Percentiles rank a stretch among this genome's conserved stretches.
phyloP scores from a whole-genome alignment of 805 yeast species.

The Hanseniaspora singularis region DNA sequence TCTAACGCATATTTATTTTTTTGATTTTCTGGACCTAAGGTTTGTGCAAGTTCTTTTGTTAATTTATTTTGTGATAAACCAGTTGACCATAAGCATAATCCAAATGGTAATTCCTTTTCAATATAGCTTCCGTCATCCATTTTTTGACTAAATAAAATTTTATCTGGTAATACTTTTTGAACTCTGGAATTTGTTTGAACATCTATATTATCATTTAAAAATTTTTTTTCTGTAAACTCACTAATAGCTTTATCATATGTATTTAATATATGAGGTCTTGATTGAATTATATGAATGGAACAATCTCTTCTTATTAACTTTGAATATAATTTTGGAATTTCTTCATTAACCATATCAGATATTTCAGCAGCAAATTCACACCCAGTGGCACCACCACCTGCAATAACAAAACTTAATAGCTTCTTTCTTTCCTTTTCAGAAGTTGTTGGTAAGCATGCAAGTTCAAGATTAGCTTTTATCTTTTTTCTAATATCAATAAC shows the following conservation, averaged over 20 bases:
- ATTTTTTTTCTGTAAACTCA: conserved; percentile 52
- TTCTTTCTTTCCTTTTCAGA: conserved; percentile 50
- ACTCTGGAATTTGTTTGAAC: conserved; percentile 55
- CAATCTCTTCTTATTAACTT: conserved; percentile 48
- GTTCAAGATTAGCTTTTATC: conserved; percentile 45
- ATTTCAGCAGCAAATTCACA: conserved; percentile 66
- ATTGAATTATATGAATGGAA: conserved; percentile 57
- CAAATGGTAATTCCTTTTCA: conserved; percentile 41
- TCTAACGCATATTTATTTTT: conserved; percentile 59
- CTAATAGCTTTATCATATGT: conserved; percentile 57
- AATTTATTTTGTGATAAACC: conserved; percentile 59
- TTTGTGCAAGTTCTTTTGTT: conserved; percentile 42
- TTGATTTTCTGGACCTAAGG: conserved; percentile 37
- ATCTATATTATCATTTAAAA: conserved; percentile 50
- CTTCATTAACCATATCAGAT: conserved; percentile 54
- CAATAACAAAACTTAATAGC: conserved; percentile 49
- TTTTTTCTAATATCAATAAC: conserved; percentile 44
- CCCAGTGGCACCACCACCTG: conserved; percentile 72
- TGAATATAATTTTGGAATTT: conserved; percentile 46
- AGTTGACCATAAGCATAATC: conserved; percentile 64
- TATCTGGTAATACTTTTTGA: conserved; percentile 42
- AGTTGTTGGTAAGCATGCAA: conserved; percentile 55
- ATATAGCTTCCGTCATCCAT: conserved; percentile 22
- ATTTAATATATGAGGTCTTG: conserved; percentile 54
- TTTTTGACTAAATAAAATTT: conserved; percentile 46